Evolutionary conservation across 306 rosid genomes (phyloP).

Genomic region (Amphicarpaea edgeworthii): DNA sequence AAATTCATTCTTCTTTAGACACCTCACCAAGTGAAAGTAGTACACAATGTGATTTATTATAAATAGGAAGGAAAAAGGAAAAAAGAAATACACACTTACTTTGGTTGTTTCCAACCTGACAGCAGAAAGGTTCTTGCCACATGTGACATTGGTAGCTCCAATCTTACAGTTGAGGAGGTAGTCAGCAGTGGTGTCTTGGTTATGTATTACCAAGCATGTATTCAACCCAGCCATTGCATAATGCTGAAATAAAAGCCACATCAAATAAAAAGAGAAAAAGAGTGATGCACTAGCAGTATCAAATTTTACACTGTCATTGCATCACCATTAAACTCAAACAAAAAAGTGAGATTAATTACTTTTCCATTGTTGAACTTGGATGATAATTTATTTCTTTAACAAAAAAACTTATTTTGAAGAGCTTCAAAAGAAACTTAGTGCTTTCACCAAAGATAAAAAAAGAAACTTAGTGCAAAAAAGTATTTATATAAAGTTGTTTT

Average conservation of each 20-base stretch:
- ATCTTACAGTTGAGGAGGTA: conserved; percentile 82
- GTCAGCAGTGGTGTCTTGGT: conserved; percentile 90
- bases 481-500: too few species aligned
- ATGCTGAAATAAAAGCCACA: conserved; percentile 71
- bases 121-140: conserved; percentile 81
- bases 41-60: conserved; percentile 8
- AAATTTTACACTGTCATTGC: too few species aligned
- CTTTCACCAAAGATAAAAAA: too few species aligned
- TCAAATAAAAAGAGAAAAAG: too few species aligned
- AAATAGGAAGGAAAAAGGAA: conserved; percentile 38
- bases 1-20: conserved; percentile 37
- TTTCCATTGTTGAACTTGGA: conserved; percentile 4
- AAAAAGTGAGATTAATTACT: not conserved
- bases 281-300: too few species aligned
- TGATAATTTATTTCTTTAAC: too few species aligned
- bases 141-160: conserved; percentile 70
- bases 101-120: conserved; percentile 93
- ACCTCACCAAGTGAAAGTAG: conserved; percentile 7
- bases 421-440: not conserved
- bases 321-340: too few species aligned
- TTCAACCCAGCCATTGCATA: conserved; percentile 85
- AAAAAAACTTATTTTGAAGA: not conserved
- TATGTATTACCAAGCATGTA: conserved; percentile 86
- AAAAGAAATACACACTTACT: conserved; percentile 70
- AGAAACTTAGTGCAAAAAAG: too few species aligned